Evolutionary conservation across 2,329 filamentous ascomycete genomes (phyloP), one percentile per base, ranked within the genome.

Genomic region (Hymenoscyphus fraxineus): DNA sequence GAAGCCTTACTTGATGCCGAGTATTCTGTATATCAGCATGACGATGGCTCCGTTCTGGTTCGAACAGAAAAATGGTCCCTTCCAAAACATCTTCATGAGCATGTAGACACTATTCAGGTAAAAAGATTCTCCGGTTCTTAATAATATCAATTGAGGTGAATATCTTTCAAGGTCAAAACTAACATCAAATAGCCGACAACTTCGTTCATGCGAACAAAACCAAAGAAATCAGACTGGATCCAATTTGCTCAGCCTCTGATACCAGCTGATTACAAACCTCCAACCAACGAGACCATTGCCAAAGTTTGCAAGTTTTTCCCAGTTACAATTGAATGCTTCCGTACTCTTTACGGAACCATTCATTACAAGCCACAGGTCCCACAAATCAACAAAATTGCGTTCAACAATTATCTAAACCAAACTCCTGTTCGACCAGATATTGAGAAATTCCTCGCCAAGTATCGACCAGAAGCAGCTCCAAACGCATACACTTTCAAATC

Each of bases 281-380:
- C 70, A 64, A 74, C 65, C 16, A 72, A 75, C 62, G 59, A 71
- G 9, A 73, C 67, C n/a, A 63, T 70, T 31, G 51, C 64, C 12
- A 62, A 65, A 63, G 78, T 98, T 93, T 79, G 94, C 93, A 73
- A 97, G 38, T 39, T 68, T 19, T 61, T 60, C 40, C 63, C 66
- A 31, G 68, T 70, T 1, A 69, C 69, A n/a, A 57, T 57, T 57
- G 19, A 57, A 57, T 57, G 54, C 35, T 57, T 57, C n/a, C 54
- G 31, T 7, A 71, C 60, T 35, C 59, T 72, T 0, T 72, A 72
- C 39, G 65, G 62, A 2, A 70, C 66, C 7, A 59, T 60, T 5
- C 60, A 58, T 7, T 71, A 72, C 41, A 60, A 61, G 13, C 64
- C 59, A 31, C 65, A 70, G 51, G 62, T 61, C n/a, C 59, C 66